Percentiles rank a stretch among this genome's conserved stretches.
Evolutionary conservation across 768 basidiomycete genomes (phyloP).

Genomic region (Lactarius pseudohatsudake): DNA sequence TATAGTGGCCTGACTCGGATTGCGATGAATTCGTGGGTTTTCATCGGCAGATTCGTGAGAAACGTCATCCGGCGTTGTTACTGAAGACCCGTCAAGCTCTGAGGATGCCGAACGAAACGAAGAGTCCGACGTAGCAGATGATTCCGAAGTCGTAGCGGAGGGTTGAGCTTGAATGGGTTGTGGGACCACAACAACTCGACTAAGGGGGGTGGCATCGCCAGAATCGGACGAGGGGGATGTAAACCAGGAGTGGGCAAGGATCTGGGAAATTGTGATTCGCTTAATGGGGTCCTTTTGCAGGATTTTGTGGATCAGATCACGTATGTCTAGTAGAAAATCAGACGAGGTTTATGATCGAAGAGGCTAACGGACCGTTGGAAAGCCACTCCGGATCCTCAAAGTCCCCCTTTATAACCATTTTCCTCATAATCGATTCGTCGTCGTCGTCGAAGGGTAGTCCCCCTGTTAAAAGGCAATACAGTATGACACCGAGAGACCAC

Average conservation of each 20-base stretch:
- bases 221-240: constrained; percentile 33
- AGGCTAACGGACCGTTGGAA: constrained; percentile 61
- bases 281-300: constrained; percentile 74
- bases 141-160: constrained; percentile 34
- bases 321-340: constrained; percentile 59
- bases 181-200: constrained; percentile 34
- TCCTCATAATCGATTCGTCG: constrained; percentile 51
- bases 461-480: constrained; percentile 87
- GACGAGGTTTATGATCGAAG: not conserved
- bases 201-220: constrained; percentile 32
- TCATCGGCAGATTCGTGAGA: constrained; percentile 29
- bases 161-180: constrained; percentile 34
- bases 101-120: constrained; percentile 36
- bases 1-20: constrained; percentile 60
- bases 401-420: constrained; percentile 78
- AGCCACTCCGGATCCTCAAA: constrained; percentile 95
- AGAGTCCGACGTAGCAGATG: constrained; percentile 53
- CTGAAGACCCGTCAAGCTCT: constrained; percentile 42
- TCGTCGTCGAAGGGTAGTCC: constrained; percentile 51
- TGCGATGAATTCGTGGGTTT: constrained; percentile 44
- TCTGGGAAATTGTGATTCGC: constrained; percentile 79
- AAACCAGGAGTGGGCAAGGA: constrained; percentile 88
- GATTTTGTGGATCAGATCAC: constrained; percentile 75
- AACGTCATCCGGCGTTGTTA: constrained; percentile 57
- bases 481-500: constrained; percentile 92